Evolutionary conservation across 768 basidiomycete genomes (phyloP).

Genomic region (Mycena vitilis): DNA sequence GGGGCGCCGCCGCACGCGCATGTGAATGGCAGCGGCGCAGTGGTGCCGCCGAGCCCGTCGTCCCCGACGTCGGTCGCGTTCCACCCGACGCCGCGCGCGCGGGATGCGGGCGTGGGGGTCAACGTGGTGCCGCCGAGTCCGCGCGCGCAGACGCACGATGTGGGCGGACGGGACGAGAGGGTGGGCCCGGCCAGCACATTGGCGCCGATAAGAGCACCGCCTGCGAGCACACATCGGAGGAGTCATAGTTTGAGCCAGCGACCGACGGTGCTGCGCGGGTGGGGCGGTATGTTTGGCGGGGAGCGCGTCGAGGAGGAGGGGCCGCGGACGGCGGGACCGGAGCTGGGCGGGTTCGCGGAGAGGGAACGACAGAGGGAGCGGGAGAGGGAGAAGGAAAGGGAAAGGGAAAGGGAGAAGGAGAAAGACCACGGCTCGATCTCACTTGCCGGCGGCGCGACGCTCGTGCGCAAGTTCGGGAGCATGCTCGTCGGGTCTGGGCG

Average conservation of each 20-base stretch:
- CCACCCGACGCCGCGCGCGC: slow-evolving; percentile 69
- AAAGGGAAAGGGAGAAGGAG: slow-evolving; percentile 48
- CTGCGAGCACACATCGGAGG: slow-evolving; percentile 81
- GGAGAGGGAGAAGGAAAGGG: slow-evolving; percentile 39
- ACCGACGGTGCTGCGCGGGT: slow-evolving; percentile 65
- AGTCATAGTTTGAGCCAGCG: slow-evolving; percentile 88
- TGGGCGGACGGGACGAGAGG: slow-evolving; percentile 6
- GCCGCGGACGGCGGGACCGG: slow-evolving; percentile 76
- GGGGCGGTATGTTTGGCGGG: slow-evolving; percentile 72
- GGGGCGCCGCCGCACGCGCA: not conserved
- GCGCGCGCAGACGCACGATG: slow-evolving; percentile 14
- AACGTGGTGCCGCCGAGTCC: slow-evolving; percentile 49
- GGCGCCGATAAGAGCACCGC: slow-evolving; percentile 71
- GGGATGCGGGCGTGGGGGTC: slow-evolving; percentile 69
- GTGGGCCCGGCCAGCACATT: slow-evolving; percentile 44
- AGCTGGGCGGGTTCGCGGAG: slow-evolving; percentile 65
- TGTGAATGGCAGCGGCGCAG: slow-evolving; percentile 11
- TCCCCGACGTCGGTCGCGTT: slow-evolving; percentile 72
- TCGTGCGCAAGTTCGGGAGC: slow-evolving; percentile 84
- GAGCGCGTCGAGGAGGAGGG: slow-evolving; percentile 54
- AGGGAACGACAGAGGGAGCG: slow-evolving; percentile 40
- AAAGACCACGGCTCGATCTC: slow-evolving; percentile 43
- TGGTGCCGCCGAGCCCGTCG: slow-evolving; percentile 49
- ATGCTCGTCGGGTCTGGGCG: slow-evolving; percentile 65
- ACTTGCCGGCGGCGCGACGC: slow-evolving; percentile 69